Base-by-base conservation (phyloP, 1,284 basidiomycete species). In the Apiotrichum laibachii region DNA sequence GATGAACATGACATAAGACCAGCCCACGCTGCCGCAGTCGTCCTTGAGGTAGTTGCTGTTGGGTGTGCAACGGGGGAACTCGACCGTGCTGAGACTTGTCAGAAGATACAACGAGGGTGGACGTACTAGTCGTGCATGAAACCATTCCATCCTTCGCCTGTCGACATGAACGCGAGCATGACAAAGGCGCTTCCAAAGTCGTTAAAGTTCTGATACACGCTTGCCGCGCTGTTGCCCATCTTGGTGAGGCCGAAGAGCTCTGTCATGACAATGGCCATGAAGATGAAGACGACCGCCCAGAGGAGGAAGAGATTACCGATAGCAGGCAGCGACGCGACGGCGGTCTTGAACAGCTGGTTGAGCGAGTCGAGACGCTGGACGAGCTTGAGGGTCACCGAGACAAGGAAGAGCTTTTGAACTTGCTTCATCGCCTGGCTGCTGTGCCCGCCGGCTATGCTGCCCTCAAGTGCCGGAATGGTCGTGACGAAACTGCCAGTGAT, bases 271-370 rank as follows among this genome's bases (percentile, higher is more conserved):
- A 98, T 92, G 1, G 86, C 89, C 72, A 92, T 98, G 79, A 96
- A 95, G 11, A 96, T 72, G 80, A 98, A 98, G 51, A 99, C 77
- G 37, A 90, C 87, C 31, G 95, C 79, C 95, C 95, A 99, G 4
- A 99, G 83, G 5, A 87, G 82, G 66, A 98, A 84, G 61, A 98
- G 81, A 67, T 88, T 93, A 46, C 91, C 70, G 61, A 99, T 95
- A 21, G 88, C 87, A 0, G 91, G 91, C 35, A 97, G 79, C 78
- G 90, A 93, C 47, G 92, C 86, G 90, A 91, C 84, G 1, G 92
- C 90, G 9, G 93, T 97, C 79, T 97, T 97, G 85, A 98, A 98
- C 19, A 99, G 82, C 78, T 96, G 92, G 70, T 98, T 98, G 60
- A 99, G 81, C 63, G 86, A 87, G 70, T 92, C 88, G 61, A 88